Evolutionary conservation across 805 yeast species (phyloP).

Genomic region (Sugiyamaella americana): DNA sequence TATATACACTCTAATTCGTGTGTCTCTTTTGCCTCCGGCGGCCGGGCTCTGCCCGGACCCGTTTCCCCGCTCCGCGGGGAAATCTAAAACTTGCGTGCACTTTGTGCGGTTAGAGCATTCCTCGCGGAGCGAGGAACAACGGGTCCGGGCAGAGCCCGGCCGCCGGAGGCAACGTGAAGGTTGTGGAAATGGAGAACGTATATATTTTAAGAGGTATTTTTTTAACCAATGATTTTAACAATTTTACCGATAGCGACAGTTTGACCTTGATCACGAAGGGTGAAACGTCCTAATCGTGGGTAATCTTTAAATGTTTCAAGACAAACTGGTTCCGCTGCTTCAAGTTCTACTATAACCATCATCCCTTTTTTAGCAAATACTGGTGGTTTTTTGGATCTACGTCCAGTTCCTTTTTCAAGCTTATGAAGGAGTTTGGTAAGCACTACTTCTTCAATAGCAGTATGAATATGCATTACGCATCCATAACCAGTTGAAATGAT

Average conservation of each 20-base stretch:
- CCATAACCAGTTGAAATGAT: constrained; percentile 93
- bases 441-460: constrained; percentile 93
- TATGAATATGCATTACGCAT: constrained; percentile 98
- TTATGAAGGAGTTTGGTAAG: constrained; percentile 81
- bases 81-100: too few species aligned
- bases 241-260: constrained; percentile 99
- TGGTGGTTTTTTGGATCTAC: constrained; percentile 94
- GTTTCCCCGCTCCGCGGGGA: too few species aligned
- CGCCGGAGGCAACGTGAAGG: neutral
- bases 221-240: constrained; percentile 59
- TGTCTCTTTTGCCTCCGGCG: too few species aligned
- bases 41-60: too few species aligned
- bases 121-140: neutral
- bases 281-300: constrained; percentile 96
- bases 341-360: constrained; percentile 92
- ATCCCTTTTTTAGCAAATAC: constrained; percentile 98
- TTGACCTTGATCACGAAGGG: constrained; percentile 96
- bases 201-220: neutral
- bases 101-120: too few species aligned
- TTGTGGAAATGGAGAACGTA: neutral
- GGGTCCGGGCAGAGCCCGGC: neutral
- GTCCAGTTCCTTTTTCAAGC: constrained; percentile 93
- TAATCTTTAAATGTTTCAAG: constrained; percentile 87
- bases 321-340: constrained; percentile 82
- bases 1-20: too few species aligned